Base-by-base conservation (phyloP, 352 stramenopile genomes). In the Globisporangium spiculum region DNA sequence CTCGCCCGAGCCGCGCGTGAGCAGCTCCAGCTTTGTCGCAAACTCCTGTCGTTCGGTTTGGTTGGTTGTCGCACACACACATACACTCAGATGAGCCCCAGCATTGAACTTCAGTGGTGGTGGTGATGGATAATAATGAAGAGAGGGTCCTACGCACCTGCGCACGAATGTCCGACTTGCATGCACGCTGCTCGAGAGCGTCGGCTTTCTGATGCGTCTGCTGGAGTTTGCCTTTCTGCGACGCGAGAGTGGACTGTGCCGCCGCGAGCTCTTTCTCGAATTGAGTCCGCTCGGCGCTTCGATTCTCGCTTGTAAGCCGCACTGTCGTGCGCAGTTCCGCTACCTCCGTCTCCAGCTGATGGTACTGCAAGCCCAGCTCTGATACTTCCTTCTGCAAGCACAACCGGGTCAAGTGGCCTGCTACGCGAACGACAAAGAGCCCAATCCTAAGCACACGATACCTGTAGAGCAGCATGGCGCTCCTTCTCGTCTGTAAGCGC, bases 311-410 rank as follows among this genome's bases (percentile, higher is more conserved):
- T 27, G 63, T 56, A 20, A 79, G 41, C 34, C 66, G 62, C 56
- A 74, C 68, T 22, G 72, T 77, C 18, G 72, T 60, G 0, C 55
- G 56, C 27, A 79, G 52, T 38, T 84, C 72, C 6, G 62, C 70
- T 3, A 66, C 18, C 1, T 60, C 22, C 20, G 63, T 80, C 65
- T 82, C 66, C 12, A 82, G 63, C 9, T 74, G 69, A 22, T 64
- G 60, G 16, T 69, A 32, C 26, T 76, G 75, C 3, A 66, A 24
- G 10, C 60, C 60, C 22, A 81, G 57, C 8, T 57, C 65, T 10
- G 9, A 57, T 30, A 69, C 64, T 52, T 76, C 71, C 26, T 1
- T 65, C 46, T 67, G 34, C 22, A 24, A 63, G 53, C 55, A 68
- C 6, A 46, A 62, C 68, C n/a, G 50, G 34, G 26, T 59, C 5